A percentile compares a stretch with the other conserved stretches of the same genome.
phyloP scores from a whole-genome alignment of 1,139 yeast species.

The Blastobotrys aristatus region DNA sequence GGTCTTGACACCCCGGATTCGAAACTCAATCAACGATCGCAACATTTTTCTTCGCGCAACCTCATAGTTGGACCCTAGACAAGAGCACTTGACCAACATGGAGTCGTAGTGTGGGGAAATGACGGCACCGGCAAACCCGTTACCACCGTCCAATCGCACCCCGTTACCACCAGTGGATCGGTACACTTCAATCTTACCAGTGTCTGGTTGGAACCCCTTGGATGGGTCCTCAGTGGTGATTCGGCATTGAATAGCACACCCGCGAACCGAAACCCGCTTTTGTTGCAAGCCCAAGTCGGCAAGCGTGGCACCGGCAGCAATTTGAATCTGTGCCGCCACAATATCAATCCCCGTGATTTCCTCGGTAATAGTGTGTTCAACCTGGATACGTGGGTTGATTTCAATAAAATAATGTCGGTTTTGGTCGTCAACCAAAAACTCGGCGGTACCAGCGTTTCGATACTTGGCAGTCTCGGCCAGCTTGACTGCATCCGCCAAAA shows the following conservation, averaged over 20 bases:
- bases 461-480: conserved; percentile 85
- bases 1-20: conserved; percentile 98
- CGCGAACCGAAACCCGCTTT: conserved; percentile 91
- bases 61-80: conserved; percentile 95
- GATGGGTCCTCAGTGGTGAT: conserved; percentile 98
- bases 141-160: conserved; percentile 97
- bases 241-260: conserved; percentile 98
- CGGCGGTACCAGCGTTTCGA: conserved; percentile 98
- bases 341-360: conserved; percentile 98
- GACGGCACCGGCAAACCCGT: conserved; percentile 97
- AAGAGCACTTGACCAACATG: conserved; percentile 95
- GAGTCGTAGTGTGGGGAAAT: conserved; percentile 98
- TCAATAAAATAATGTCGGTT: conserved; percentile 97
- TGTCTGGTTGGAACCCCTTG: conserved; percentile 96
- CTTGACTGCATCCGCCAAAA: conserved; percentile 88
- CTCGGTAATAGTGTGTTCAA: conserved; percentile 97
- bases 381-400: conserved; percentile 98
- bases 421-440: conserved; percentile 88
- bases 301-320: conserved; percentile 96
- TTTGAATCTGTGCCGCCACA: conserved; percentile 98
- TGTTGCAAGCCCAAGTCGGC: conserved; percentile 88
- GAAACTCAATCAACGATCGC: conserved; percentile 91
- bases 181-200: conserved; percentile 97
- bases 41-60: conserved; percentile 96
- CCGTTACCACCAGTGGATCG: conserved; percentile 99